These are phyloP conservation scores for Sorghum bicolor DNA, from an alignment of 176 grass and related monocot species.

Conservation along the genomic window Sorghum_bicolor_NCBIv3 NC_012876.2:62489501-62490000, in stretches of 20 bases:
- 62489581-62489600: background rate
- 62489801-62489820: background rate
- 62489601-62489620: background rate
- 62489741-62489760: background rate
- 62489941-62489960: background rate
- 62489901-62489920: constrained; percentile 27
- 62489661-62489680: background rate
- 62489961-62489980: too few species aligned
- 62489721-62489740: background rate
- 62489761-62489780: constrained; percentile 10
- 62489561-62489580: background rate
- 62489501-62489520: background rate
- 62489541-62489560: background rate
- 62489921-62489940: background rate
- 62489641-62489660: background rate
- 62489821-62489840: background rate
- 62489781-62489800: background rate
- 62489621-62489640: background rate
- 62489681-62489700: background rate
- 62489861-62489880: background rate
- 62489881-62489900: background rate
- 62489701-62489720: background rate
- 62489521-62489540: background rate
- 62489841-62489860: background rate
- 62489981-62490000: background rate